Evolutionary conservation across 1,139 yeast genomes (phyloP).

Genomic region (Kodamaea sp.): DNA sequence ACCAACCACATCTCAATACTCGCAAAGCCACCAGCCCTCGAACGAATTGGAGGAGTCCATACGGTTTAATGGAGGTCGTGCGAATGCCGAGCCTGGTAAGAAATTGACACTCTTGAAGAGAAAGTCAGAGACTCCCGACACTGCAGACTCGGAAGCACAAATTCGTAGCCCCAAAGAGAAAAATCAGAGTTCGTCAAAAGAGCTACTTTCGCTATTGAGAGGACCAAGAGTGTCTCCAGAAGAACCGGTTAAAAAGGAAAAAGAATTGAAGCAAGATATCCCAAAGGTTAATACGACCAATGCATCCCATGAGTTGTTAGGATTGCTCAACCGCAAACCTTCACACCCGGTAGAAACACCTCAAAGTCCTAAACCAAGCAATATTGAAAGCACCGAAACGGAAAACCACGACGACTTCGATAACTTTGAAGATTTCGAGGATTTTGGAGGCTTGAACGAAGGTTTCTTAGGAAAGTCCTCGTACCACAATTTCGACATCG

Average conservation of each 20-base stretch:
- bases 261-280: neutral
- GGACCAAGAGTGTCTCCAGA: conserved; percentile 7
- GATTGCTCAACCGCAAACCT: conserved; percentile 20
- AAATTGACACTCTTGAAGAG: conserved; percentile 36
- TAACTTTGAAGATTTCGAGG: conserved; percentile 40
- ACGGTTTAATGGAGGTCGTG: conserved; percentile 12
- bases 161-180: conserved; percentile 3
- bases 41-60: conserved; percentile 32
- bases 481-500: conserved; percentile 32
- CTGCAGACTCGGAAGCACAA: neutral
- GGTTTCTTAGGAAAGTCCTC: conserved; percentile 15
- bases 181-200: conserved; percentile 14
- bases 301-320: conserved; percentile 22
- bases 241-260: neutral
- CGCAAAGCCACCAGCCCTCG: conserved; percentile 20
- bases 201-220: conserved; percentile 20
- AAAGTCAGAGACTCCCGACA: conserved; percentile 3
- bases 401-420: conserved; percentile 21
- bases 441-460: conserved; percentile 31
- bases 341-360: neutral
- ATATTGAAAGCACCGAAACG: conserved; percentile 8
- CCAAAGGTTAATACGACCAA: conserved; percentile 8
- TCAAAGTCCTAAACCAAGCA: neutral
- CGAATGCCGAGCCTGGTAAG: conserved; percentile 22
- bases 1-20: conserved; percentile 4